A percentile compares a stretch with the other conserved stretches of the same genome.
These are phyloP conservation scores for Boletus eberwhitei DNA, from an alignment of 768 basidiomycete species.

Conservation along the genomic window DNA sequence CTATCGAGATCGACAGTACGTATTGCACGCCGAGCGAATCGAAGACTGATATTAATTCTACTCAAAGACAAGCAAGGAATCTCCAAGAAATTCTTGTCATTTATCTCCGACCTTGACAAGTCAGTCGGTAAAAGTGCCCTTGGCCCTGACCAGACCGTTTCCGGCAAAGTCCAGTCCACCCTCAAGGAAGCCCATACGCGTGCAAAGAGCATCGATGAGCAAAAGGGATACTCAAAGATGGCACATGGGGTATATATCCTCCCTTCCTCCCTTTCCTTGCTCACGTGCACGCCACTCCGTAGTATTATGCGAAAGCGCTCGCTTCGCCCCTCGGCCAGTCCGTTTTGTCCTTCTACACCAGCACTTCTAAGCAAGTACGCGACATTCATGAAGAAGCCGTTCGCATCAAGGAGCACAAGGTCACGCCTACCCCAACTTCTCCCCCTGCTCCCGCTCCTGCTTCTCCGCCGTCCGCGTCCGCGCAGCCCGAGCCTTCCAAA, in stretches of 20 bases:
- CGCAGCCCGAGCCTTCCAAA: conserved; percentile 12
- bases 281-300: conserved; percentile 1
- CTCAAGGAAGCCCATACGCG: conserved; percentile 63
- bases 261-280: not conserved
- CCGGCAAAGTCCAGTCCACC: conserved; percentile 65
- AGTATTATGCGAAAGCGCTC: conserved; percentile 81
- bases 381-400: conserved; percentile 94
- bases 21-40: not conserved
- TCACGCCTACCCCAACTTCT: conserved; percentile 14
- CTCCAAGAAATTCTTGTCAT: conserved; percentile 77
- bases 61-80: conserved; percentile 77
- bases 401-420: conserved; percentile 70
- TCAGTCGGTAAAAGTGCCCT: conserved; percentile 65
- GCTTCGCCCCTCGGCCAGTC: conserved; percentile 73
- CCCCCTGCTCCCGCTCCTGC: conserved; percentile 6
- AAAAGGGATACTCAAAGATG: conserved; percentile 69
- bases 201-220: conserved; percentile 74
- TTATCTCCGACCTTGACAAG: conserved; percentile 70
- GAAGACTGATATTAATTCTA: not conserved
- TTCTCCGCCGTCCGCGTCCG: conserved; percentile 2
- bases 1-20: conserved; percentile 77
- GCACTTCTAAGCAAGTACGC: conserved; percentile 79
- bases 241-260: conserved; percentile 56
- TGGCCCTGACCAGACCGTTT: conserved; percentile 80
- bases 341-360: conserved; percentile 81